Evolutionary conservation across 257 asterid species (phyloP), one percentile per base, ranked within the genome.

Genomic region (Ocimum tenuiflorum): DNA sequence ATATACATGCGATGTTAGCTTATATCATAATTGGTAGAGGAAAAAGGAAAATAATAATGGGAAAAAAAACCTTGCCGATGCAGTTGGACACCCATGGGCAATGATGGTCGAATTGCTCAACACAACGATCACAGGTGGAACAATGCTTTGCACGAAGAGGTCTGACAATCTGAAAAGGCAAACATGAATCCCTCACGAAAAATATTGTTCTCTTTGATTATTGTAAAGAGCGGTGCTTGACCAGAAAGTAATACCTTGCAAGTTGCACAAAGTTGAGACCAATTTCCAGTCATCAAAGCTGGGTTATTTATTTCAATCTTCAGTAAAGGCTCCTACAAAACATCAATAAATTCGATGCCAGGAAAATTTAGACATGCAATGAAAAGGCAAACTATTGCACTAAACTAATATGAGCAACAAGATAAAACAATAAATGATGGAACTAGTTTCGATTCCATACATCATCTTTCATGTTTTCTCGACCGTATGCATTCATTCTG

Each of bases 111-210:
- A 94, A 94, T 63, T 94, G 99, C 73, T 94, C 99, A 73, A 94
- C 96, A 86, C 99, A 94, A 42, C 95, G 96, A 80, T 88, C 96
- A 81, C 99, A 94, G 10, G 95, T 94, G 67, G 97, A 83, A 82
- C 99, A 94, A 76, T 94, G 99, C 78, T 94, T 94, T 46, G 99
- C 97, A 62, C 99, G 97, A 73, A 82, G 99, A 56, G 99, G 99
- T 74, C 96, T 88, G 48, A 94, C 97, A 78, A 94, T 94, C 99
- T 90, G 81, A 71, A 4, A 67, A 83, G 58, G 46, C 62, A 77
- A 60, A 76, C 69, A 54, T 9, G 20, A 72, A 47, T n/a, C n/a
- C 60, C 42, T 39, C 27, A n/a, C 58, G 43, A 35, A 61, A 55
- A 45, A 46, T 31, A 8, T 57, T 62, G 10, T 42, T 62, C 57